Base-by-base conservation (phyloP, 208 protist species). In the Phytomonas serpens region DNA sequence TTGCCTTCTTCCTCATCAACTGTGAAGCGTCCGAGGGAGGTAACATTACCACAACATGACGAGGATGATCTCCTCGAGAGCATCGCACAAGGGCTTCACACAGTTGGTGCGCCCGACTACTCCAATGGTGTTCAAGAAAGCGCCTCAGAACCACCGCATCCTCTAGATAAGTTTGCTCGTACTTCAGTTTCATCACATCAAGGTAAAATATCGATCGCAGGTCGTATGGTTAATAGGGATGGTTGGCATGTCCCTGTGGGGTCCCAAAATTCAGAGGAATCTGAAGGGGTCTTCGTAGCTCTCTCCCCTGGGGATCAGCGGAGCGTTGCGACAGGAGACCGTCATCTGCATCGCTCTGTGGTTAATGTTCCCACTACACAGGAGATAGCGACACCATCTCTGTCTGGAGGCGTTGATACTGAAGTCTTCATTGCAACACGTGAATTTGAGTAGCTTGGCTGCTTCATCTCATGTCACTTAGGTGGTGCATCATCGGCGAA, bases 341-440 rank as follows among this genome's bases (percentile, higher is more conserved):
- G n/a, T 9, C 72, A 47, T 42, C 30, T 31, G 3, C 66, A 64
- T 40, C 79, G 67, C n/a, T 77, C 79, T 38, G 77, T 81, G 19
- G 78, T 87, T 4, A 84, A 80, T 32, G 67, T 85, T 5, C 85
- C 85, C 0, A 86, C 82, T 52, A 80, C 80, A 29, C 80, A 88
- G 42, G 88, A 93, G 66, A 82, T 75, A 47, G 77, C 79, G 16
- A 67, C 78, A 61, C 78, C 83, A 30, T 83, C 86, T 31, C n/a
- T 65, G 34, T 52, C 73, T 1, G 73, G 57, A 27, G 81, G 77
- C 27, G 84, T 68, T 65, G 77, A 75, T 38, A 74, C 57, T 69
- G 90, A 95, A 64, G 80, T 90, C 6, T 92, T 95, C 72, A 88
- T 95, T 33, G 90, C 82, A 4, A 95, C 90, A 3, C 76, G 89